Conservation (phyloP, 495 filamentous ascomycete genomes). For the Penicillium coffeae region DNA sequence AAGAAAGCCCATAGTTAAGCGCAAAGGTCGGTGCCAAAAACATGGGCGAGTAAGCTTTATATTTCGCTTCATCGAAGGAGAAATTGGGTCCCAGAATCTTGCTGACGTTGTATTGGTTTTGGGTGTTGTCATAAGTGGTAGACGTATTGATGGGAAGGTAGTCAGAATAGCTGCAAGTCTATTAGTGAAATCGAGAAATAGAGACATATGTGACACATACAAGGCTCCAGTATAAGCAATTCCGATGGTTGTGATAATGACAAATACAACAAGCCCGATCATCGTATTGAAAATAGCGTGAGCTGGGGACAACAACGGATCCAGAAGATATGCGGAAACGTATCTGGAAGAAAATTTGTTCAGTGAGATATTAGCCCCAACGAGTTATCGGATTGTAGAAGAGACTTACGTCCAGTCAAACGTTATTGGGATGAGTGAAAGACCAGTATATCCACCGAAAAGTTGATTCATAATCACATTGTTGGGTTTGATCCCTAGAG, state of each 20-base stretch:
- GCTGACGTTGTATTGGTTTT: slow-evolving; percentile 50
- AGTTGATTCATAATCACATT: slow-evolving; percentile 58
- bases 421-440: slow-evolving; percentile 57
- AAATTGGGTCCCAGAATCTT: slow-evolving; percentile 48
- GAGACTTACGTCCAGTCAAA: slow-evolving; percentile 59
- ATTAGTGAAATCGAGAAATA: slow-evolving; percentile 1
- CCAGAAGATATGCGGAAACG: slow-evolving; percentile 53
- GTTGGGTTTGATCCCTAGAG: slow-evolving; percentile 46
- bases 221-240: slow-evolving; percentile 55
- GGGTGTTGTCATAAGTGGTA: slow-evolving; percentile 59
- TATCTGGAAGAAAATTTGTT: slow-evolving; percentile 21
- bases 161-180: slow-evolving; percentile 22
- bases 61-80: slow-evolving; percentile 50
- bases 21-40: slow-evolving; percentile 62
- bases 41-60: slow-evolving; percentile 58
- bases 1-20: slow-evolving; percentile 58
- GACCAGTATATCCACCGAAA: slow-evolving; percentile 54
- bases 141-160: slow-evolving; percentile 59
- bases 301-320: slow-evolving; percentile 57
- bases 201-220: slow-evolving; percentile 27
- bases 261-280: slow-evolving; percentile 56
- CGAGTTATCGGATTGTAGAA: too few species aligned
- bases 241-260: slow-evolving; percentile 42
- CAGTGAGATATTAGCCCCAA: too few species aligned
- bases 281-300: slow-evolving; percentile 56